Conservation (phyloP, 441 rosid species). For the Omphalea diandra region DNA sequence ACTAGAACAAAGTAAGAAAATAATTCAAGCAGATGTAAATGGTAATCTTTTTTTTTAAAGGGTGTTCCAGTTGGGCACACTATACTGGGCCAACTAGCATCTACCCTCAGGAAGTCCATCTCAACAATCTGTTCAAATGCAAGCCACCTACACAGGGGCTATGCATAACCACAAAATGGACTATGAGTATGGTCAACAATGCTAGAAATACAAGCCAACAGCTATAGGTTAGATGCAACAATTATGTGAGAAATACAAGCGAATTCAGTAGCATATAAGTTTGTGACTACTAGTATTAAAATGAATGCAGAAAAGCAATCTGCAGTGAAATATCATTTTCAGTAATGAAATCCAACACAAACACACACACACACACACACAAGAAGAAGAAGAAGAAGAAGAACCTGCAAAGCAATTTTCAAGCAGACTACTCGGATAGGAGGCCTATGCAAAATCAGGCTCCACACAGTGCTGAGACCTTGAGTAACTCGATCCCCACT, state of each 20-base stretch:
- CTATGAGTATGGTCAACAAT: not conserved
- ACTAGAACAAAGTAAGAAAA: not conserved
- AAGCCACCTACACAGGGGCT: too few relatives aligned
- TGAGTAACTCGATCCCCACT: constrained; percentile 96
- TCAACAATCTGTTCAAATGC: not conserved
- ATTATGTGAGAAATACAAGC: not conserved
- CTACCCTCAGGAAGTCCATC: not conserved
- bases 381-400: constrained; percentile 24
- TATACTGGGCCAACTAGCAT: too few relatives aligned
- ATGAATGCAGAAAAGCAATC: constrained; percentile 1
- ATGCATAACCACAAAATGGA: too few relatives aligned
- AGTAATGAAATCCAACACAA: constrained; percentile 12
- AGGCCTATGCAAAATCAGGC: constrained; percentile 83
- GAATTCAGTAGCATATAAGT: not conserved
- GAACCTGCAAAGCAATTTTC: constrained; percentile 93
- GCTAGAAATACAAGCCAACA: not conserved
- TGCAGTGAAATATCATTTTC: constrained; percentile 11
- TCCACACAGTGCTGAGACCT: constrained; percentile 97
- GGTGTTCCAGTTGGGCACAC: too few relatives aligned
- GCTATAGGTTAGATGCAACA: not conserved
- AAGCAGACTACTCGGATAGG: constrained; percentile 83
- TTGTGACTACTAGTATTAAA: not conserved
- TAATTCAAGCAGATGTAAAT: not conserved
- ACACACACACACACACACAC: too few relatives aligned
- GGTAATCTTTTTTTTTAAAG: too few relatives aligned